Base-by-base conservation (phyloP, 371 early-diverging fungal species). In the Haplosporangium sp. region DNA sequence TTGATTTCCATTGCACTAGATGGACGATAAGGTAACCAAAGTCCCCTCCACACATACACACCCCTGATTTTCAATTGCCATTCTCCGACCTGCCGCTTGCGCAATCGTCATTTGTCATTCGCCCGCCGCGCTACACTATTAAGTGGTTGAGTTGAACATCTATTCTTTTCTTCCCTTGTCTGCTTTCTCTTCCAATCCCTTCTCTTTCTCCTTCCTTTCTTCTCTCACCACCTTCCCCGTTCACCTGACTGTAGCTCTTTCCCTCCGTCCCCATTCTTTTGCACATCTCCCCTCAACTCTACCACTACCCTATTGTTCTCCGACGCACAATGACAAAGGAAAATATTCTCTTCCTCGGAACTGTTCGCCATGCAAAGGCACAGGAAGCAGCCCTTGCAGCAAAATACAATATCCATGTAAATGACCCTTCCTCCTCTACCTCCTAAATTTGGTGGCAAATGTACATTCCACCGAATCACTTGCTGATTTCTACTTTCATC, bases 331-430 rank as follows among this genome's bases (percentile, higher is more conserved):
- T 77, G 79, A 68, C 68, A 20, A 77, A 72, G 50, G 79, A 77
- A 29, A 77, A 68, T 58, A 63, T 77, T 40, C 68, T 77, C 43
- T 53, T 77, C 38, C 48, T 77, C 16, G 79, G 79, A 42, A 72
- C 68, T 8, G 65, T 77, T 23, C 79, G 62, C 37, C 72, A 71
- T 46, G 79, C 72, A 29, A 67, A 71, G 61, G 65, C 57, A 14
- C 48, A 71, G 51, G 79, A 77, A 41, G 55, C 68, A 0, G 62
- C 48, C 6, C 79, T 77, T 23, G 68, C 79, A 1, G 45, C 59
- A 42, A 77, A 77, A 29, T 77, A 77, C 55, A 72, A 77, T 58
- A 21, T 77, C 23, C 72, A 77, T 50, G 79, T 77, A 76, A 53
- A 50, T 6, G n/a, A 55, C 29, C 4, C 9, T 9, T 37, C 46